Evolutionary conservation across 139 green algal genomes (phyloP).

Genomic region (Chlorella sp.): DNA sequence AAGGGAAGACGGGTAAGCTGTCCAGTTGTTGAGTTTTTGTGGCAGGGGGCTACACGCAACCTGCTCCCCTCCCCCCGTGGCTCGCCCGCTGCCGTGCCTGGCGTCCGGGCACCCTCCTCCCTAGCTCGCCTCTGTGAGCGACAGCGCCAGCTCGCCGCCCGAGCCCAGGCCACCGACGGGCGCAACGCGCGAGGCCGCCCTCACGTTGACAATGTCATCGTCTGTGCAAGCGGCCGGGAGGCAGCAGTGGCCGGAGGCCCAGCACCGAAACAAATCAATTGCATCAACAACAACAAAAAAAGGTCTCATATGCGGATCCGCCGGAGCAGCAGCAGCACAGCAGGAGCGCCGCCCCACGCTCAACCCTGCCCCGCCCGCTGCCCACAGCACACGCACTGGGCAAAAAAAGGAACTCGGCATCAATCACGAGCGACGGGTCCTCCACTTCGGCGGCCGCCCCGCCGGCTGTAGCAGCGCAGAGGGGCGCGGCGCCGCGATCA

Average conservation of each 20-base stretch:
- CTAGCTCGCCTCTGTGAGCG: constrained; percentile 36
- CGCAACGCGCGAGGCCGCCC: constrained; percentile 30
- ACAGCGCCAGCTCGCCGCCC: constrained; percentile 33
- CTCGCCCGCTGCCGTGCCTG: too few species aligned
- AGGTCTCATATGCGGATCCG: background rate
- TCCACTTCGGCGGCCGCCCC: constrained; percentile 9
- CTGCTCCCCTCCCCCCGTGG: background rate
- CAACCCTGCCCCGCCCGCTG: background rate
- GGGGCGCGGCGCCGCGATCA: too few species aligned
- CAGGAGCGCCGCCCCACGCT: background rate
- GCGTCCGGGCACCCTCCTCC: constrained; percentile 3
- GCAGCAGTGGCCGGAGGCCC: background rate
- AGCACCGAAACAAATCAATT: background rate
- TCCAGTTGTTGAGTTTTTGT: background rate
- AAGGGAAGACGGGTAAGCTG: background rate
- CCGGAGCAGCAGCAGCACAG: background rate
- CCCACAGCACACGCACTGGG: constrained; percentile 8
- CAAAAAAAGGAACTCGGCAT: constrained; percentile 67
- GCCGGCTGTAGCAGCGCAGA: background rate
- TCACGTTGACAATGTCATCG: constrained; percentile 50
- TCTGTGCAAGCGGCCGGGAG: background rate
- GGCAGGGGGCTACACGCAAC: background rate
- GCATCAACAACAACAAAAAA: background rate
- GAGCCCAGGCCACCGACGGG: background rate
- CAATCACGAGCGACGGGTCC: constrained; percentile 40